A percentile compares a stretch with the other conserved stretches of the same genome.
Evolutionary conservation across 2,329 filamentous ascomycete genomes (phyloP).

Genomic region (Nemania sp.): DNA sequence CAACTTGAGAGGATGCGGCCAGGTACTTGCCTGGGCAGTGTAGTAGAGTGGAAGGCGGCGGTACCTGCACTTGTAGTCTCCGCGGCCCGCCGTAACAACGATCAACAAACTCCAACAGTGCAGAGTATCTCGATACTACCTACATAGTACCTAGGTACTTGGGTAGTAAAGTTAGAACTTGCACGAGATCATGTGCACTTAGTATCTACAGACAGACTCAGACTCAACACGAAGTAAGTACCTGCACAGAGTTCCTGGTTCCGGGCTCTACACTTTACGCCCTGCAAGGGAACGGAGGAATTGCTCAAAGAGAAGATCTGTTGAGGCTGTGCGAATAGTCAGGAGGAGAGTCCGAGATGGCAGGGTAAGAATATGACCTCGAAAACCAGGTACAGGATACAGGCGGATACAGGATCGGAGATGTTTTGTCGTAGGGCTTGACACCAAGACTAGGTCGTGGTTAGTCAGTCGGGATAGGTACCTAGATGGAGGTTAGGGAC

Average conservation of each 20-base stretch:
- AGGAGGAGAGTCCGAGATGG: conserved; percentile 21
- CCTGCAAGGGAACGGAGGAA: conserved; percentile 23
- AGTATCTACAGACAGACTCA: too few species aligned
- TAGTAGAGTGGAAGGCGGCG: too few species aligned
- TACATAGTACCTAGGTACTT: too few species aligned
- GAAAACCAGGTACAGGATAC: background rate
- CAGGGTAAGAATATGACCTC: conserved; percentile 18
- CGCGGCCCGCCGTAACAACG: background rate
- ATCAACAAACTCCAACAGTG: background rate
- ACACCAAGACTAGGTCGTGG: conserved; percentile 4
- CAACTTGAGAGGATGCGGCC: background rate
- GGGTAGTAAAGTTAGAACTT: too few species aligned
- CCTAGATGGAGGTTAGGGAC: background rate
- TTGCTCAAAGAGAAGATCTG: conserved; percentile 23
- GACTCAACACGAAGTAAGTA: background rate
- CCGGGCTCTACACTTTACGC: conserved; percentile 1
- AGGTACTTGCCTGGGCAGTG: background rate
- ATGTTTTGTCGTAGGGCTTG: conserved; percentile 19
- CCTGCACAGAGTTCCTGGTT: conserved; percentile 3
- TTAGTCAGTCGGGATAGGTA: background rate
- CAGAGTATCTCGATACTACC: too few species aligned
- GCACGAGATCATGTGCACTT: too few species aligned
- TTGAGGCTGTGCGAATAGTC: conserved; percentile 25
- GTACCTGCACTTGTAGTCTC: background rate
- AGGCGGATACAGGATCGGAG: conserved; percentile 2